Base-by-base conservation (phyloP, 2,329 filamentous ascomycete genomes). In the Chaetothyriales sp. region DNA sequence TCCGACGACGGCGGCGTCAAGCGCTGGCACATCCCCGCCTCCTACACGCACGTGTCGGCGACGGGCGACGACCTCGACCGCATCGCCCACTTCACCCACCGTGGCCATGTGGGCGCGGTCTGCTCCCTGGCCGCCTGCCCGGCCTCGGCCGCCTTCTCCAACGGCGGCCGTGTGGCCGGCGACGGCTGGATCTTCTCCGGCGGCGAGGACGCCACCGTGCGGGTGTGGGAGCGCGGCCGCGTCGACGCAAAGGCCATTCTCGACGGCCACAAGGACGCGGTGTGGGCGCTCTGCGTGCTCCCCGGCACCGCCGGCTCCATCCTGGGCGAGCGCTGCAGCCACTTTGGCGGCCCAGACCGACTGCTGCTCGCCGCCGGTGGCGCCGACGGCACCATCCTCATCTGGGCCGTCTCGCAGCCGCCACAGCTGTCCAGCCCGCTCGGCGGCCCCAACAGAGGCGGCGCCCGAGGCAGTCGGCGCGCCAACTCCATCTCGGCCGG, bases 181-280 rank as follows among this genome's bases (percentile, higher is more conserved):
- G 92, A 97, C 61, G 92, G 92, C 25, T 98, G 92, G 92, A 89
- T 98, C 58, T 98, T 98, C 68, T 97, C 90, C 4, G 92, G 92
- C 55, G 92, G 92, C 3, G 89, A 95, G 66, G 92, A 98, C 67
- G 82, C 86, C 18, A 94, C 88, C 5, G 82, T 98, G 40, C 81
- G 89, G 28, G 89, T 98, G 0, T 98, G 92, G 92, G 90, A 98
- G 68, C 81, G 89, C 48, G 90, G 90, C 25, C 77, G 90, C 46
- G 88, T 98, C 29, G 92, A 97, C 65, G 89, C 92, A 6, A 97
- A 97, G 68, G 89, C 89, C 1, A 95, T 89, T 0, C 74, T 98
- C 3, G 88, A 95, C 59, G 90, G 89, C 0, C 92, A 97, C 64
- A 94, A 85, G 0, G 92, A 98, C 72, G 88, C 89, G 3, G 88